Evolutionary conservation across 2,329 filamentous ascomycete genomes (phyloP), one percentile per base, ranked within the genome.

Genomic region (Xylariaceae sp.): DNA sequence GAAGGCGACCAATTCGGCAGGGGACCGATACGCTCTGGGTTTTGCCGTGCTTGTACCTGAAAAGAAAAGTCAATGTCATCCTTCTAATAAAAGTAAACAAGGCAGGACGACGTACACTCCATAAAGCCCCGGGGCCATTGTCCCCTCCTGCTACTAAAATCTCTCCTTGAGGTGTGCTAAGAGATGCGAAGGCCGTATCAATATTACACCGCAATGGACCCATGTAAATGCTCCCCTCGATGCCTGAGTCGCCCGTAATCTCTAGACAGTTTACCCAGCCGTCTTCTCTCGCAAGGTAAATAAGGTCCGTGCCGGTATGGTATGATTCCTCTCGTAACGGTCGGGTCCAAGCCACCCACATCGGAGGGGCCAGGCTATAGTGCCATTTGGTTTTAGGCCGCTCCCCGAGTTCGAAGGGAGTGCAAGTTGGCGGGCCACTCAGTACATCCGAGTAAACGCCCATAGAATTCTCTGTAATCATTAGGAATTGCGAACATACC

Each of bases 241-340:
- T 72, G 65, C 83, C 77, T 51, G 80, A 82, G 63, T 77, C 77
- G 4, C 80, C 80, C 49, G 83, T 82, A 60, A 90, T 84, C 65
- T 91, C 86, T 3, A 93, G 74, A 64, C 88, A 89, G 56, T 87
- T 82, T 8, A 97, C 81, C 53, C 87, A 78, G 2, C 94, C 94
- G 70, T 97, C 93, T 74, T 97, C 93, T 57, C 92, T 85, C 9
- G 88, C 89, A 13, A 99, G 77, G 69, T 94, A 96, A 53, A 97
- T 85, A 61, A 88, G 85, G 69, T 97, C 94, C 41, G 86, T 85
- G 15, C 77, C 80, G 56, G 82, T 76, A 55, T 82, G 82, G 65
- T 87, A 88, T 10, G 77, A 74, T 61, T 81, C 81, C 23, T 85
- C 81, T 6, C 93, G 86, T 60, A 85, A 82, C 1, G 92, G 89